Conservation (phyloP, 2,329 filamentous ascomycete genomes). For the Nothomitra cinnamomea region DNA sequence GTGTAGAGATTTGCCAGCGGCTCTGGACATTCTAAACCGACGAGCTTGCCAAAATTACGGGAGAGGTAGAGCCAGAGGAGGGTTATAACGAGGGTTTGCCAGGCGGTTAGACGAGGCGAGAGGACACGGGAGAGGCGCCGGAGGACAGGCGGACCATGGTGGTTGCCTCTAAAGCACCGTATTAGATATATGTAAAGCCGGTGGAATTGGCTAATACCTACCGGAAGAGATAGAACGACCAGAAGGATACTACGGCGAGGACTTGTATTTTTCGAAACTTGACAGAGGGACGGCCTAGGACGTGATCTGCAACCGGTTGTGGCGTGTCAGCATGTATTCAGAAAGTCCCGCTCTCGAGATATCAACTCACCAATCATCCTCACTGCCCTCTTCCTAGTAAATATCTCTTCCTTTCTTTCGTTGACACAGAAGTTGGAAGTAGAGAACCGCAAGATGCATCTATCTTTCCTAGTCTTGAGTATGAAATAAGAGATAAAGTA, state of each 20-base stretch:
- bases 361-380: neutral
- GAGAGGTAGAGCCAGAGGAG: conserved; percentile 82
- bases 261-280: conserved; percentile 89
- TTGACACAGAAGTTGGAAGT: too few relatives aligned
- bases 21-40: conserved; percentile 82
- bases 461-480: too few relatives aligned
- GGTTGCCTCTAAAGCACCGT: conserved; percentile 45
- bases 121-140: conserved; percentile 55
- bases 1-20: conserved; percentile 90
- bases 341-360: neutral
- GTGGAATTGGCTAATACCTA: conserved; percentile 22
- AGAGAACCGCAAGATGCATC: too few relatives aligned
- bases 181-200: too few relatives aligned
- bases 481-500: too few relatives aligned
- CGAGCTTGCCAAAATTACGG: conserved; percentile 83
- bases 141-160: conserved; percentile 69
- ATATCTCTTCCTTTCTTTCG: neutral
- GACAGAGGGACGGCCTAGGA: conserved; percentile 75
- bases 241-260: conserved; percentile 77
- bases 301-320: conserved; percentile 46
- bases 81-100: conserved; percentile 77
- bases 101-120: conserved; percentile 57
- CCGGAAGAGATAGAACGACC: conserved; percentile 71
- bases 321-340: neutral
- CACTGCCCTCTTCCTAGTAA: neutral